phyloP scores from a whole-genome alignment of 2,329 filamentous ascomycete species.

The Ampelomyces quisqualis region DNA sequence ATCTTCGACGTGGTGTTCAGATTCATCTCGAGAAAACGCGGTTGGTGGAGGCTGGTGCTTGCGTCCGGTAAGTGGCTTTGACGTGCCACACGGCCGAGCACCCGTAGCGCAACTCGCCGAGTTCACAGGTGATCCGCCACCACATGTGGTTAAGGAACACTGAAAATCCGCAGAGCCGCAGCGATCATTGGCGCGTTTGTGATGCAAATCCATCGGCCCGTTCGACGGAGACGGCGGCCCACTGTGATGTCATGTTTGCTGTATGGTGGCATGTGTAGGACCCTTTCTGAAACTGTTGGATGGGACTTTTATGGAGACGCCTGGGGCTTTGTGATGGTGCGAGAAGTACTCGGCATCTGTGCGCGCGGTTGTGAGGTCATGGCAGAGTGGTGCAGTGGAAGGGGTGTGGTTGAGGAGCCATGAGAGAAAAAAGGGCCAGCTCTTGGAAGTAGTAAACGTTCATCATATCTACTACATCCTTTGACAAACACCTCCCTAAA shows the following conservation, averaged over 20 bases:
- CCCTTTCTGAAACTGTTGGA: constrained; percentile 36
- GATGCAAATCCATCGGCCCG: constrained; percentile 18
- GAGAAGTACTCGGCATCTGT: constrained; percentile 24
- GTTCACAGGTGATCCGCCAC: constrained; percentile 3
- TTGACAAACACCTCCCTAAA: constrained; percentile 3
- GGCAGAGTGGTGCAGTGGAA: constrained; percentile 8
- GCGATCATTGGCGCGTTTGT: neutral
- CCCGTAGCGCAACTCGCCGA: constrained; percentile 23
- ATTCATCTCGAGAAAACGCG: constrained; percentile 11
- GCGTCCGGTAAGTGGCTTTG: constrained; percentile 12
- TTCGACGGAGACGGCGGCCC: constrained; percentile 28
- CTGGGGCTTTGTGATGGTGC: constrained; percentile 16
- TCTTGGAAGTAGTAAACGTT: too few species aligned
- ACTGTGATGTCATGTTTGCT: constrained; percentile 31
- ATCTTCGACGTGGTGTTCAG: too few species aligned
- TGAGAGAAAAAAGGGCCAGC: constrained; percentile 19
- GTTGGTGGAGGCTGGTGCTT: constrained; percentile 2
- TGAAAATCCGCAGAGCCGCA: constrained; percentile 14
- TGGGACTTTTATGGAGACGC: constrained; percentile 25
- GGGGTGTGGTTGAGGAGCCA: constrained; percentile 8
- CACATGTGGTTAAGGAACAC: constrained; percentile 9
- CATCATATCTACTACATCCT: constrained; percentile 8
- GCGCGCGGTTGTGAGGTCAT: constrained; percentile 11
- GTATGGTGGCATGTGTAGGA: constrained; percentile 12
- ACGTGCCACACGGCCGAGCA: constrained; percentile 18